Evolutionary conservation across 495 filamentous ascomycete genomes (phyloP).

Genomic region (Trichoderma reesei): DNA sequence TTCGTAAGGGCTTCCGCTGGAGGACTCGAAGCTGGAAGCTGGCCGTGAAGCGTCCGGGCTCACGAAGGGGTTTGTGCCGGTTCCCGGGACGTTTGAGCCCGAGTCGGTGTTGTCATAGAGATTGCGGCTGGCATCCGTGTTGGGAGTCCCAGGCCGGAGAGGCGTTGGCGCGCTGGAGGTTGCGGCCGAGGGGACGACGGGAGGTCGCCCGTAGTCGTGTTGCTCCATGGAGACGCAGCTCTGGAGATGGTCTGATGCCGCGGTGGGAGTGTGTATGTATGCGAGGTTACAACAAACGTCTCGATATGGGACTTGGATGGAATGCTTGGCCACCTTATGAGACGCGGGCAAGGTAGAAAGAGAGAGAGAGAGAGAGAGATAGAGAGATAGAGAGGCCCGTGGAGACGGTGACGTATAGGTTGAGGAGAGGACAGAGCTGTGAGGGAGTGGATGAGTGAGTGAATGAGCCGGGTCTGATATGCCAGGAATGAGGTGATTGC

Average conservation of each 20-base stretch:
- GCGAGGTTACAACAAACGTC: not conserved
- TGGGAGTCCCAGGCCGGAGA: slow-evolving; percentile 29
- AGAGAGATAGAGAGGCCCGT: too few relatives aligned
- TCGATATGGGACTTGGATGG: not conserved
- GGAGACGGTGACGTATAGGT: too few relatives aligned
- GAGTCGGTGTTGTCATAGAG: slow-evolving; percentile 29
- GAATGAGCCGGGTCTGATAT: not conserved
- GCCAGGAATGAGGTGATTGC: not conserved
- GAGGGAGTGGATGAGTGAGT: not conserved
- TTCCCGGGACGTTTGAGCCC: slow-evolving; percentile 23
- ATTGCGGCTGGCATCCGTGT: slow-evolving; percentile 20
- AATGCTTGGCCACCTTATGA: too few relatives aligned
- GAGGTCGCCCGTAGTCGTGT: slow-evolving; percentile 12
- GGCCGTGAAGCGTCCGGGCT: slow-evolving; percentile 48
- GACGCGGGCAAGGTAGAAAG: too few relatives aligned
- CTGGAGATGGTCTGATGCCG: not conserved
- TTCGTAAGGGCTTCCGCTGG: slow-evolving; percentile 28
- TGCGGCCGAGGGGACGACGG: slow-evolving; percentile 9
- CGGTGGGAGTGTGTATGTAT: not conserved
- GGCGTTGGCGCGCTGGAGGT: slow-evolving; percentile 28
- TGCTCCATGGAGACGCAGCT: slow-evolving; percentile 16
- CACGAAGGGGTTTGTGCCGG: slow-evolving; percentile 42
- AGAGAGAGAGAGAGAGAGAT: not conserved
- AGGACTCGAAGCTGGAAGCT: slow-evolving; percentile 40
- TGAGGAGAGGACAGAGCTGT: not conserved